Percentiles rank a stretch among this genome's conserved stretches.
Conservation (phyloP, 257 asterid genomes). For the Dorcoceras hygrometricum region DNA sequence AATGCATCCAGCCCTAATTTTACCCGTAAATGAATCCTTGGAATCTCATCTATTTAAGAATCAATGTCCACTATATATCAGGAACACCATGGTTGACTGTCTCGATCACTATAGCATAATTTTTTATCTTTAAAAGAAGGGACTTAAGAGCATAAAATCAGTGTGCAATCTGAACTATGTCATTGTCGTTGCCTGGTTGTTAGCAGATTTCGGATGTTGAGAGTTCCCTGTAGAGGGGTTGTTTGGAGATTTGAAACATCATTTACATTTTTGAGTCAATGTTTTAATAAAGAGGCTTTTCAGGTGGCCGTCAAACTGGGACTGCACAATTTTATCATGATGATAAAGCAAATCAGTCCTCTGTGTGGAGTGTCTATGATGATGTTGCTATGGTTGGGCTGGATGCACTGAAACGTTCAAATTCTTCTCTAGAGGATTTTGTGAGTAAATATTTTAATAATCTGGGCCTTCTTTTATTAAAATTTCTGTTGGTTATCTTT, state of each 20-base stretch:
- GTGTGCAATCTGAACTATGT: neutral
- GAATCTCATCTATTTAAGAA: no score
- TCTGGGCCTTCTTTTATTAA: conserved; percentile 1
- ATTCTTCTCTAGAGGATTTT: conserved; percentile 93
- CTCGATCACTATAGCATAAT: neutral
- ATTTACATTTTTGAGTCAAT: neutral
- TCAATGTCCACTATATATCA: neutral
- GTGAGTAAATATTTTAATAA: conserved; percentile 46
- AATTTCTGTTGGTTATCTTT: neutral
- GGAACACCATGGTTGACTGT: neutral
- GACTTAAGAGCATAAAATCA: neutral
- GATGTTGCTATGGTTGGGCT: conserved; percentile 59
- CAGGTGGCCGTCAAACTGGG: conserved; percentile 42
- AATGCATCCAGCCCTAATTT: neutral
- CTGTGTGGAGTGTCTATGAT: conserved; percentile 22
- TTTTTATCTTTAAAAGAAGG: neutral
- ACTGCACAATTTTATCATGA: conserved; percentile 26
- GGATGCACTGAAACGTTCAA: conserved; percentile 79
- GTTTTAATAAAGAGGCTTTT: conserved; percentile 29
- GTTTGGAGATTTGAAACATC: neutral
- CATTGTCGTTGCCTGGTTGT: neutral
- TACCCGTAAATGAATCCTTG: neutral
- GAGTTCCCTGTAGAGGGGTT: neutral
- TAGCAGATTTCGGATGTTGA: conserved; percentile 6
- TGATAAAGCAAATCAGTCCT: conserved; percentile 30